phyloP scores from a whole-genome alignment of 2,329 filamentous ascomycete genomes.

The Canariomyces notabilis region DNA sequence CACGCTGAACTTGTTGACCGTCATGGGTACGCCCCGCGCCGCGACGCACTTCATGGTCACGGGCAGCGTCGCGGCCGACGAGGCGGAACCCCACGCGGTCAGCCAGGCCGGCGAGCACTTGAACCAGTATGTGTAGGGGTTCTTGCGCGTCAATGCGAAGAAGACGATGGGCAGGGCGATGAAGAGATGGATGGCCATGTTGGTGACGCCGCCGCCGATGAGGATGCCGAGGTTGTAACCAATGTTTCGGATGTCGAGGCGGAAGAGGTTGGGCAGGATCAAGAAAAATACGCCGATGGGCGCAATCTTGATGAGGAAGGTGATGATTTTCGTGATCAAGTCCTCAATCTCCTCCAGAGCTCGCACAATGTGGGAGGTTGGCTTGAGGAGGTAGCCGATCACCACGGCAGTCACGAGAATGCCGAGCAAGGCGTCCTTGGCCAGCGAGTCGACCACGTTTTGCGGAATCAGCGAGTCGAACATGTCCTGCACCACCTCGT shows the following conservation, averaged over 20 bases:
- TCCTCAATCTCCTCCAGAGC: constrained; percentile 43
- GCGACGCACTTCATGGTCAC: constrained; percentile 41
- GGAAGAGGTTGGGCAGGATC: constrained; percentile 48
- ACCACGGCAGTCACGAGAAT: constrained; percentile 16
- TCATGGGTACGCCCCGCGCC: constrained; percentile 39
- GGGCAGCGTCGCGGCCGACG: constrained; percentile 47
- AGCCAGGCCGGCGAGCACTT: constrained; percentile 47
- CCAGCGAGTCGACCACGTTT: constrained; percentile 45
- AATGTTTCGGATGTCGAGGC: constrained; percentile 42
- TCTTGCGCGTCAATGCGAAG: constrained; percentile 37
- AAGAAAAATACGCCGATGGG: constrained; percentile 51
- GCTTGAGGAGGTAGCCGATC: constrained; percentile 31
- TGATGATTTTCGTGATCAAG: constrained; percentile 30
- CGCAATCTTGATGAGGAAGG: constrained; percentile 43
- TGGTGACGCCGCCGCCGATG: constrained; percentile 35
- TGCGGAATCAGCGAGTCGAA: constrained; percentile 45
- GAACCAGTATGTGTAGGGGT: constrained; percentile 45
- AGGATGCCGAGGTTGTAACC: constrained; percentile 46
- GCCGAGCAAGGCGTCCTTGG: constrained; percentile 29
- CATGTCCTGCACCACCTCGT: constrained; percentile 43
- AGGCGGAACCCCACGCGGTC: constrained; percentile 50
- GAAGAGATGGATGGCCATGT: constrained; percentile 27
- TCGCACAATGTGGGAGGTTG: constrained; percentile 36
- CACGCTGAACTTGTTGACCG: constrained; percentile 41
- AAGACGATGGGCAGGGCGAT: constrained; percentile 42